Base-by-base conservation (phyloP, 257 asterid genomes). In the Salvia miltiorrhiza region DNA sequence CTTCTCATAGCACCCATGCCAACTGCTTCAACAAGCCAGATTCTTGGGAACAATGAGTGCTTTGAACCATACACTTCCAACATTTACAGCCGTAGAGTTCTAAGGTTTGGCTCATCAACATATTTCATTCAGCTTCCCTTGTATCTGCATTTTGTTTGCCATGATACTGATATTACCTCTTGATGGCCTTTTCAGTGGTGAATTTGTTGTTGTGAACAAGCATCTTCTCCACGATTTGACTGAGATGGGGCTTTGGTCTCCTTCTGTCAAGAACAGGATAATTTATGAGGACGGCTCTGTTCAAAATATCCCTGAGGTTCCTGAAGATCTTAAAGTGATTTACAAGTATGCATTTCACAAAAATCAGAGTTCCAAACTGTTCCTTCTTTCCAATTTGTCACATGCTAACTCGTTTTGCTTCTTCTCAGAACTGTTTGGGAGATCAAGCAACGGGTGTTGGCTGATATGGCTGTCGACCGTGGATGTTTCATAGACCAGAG, bases 1-100 rank as follows among this genome's bases (percentile, higher is more conserved):
- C 96, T 94, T 76, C 96, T 94, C 37, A 65, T 94, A 47, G 96
- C 99, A 37, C 97, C 99, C 16, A 94, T 90, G 99, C 99, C 99
- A 28, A 93, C 97, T 80, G 99, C 99, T 72, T 89, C 99, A 14
- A 94, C 99, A 7, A 94, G 99, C 83, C 97, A 94, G 79, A 94
- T 94, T 81, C 99, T 94, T 71, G 99, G 99, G 65, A 94, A 94
- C 56, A 94, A 90, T 63, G 97, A 90, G 80, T 94, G 97, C 78
- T 93, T 93, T 81, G 99, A 93, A 72, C 97, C 99, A 37, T 93
- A 93, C 78, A 93, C 99, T 32, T 90, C 97, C 64, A 93, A 90
- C 74, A 93, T 93, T 39, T 90, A 93, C 77, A 87, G 92, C 70
- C 96, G 99, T 33, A 81, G 99, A 76, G 99, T 93, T 69, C 77